These are phyloP conservation scores for Solanum chacoense DNA, from an alignment of 305 asterid genomes.

Conservation along the genomic window DNA sequence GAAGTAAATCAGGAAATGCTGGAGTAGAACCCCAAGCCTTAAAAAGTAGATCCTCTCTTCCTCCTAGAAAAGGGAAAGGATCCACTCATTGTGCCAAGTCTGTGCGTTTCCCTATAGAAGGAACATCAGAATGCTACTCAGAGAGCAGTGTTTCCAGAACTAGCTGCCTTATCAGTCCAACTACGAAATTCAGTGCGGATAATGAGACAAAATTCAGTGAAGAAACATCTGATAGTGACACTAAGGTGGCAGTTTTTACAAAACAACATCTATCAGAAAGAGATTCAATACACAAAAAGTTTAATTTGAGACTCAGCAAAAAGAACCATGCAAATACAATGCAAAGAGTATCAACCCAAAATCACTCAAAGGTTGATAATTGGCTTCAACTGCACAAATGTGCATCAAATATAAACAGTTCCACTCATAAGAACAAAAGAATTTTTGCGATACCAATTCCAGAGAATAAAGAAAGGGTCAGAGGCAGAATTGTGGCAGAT, in stretches of 20 bases:
- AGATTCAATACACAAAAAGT: background rate
- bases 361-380: conserved; percentile 1
- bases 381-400: conserved; percentile 6
- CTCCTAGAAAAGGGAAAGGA: conserved; percentile 2
- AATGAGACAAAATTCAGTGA: conserved; percentile 10
- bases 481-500: background rate
- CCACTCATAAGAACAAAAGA: conserved; percentile 1
- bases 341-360: background rate
- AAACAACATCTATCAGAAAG: background rate
- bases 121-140: conserved; percentile 1
- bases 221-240: background rate
- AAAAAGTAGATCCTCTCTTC: background rate
- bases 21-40: background rate
- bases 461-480: background rate
- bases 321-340: background rate
- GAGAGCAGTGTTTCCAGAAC: conserved; percentile 10
- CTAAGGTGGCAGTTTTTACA: background rate
- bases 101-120: conserved; percentile 2
- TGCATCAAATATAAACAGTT: background rate
- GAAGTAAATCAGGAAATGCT: background rate
- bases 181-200: background rate
- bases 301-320: background rate
- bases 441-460: conserved; percentile 1
- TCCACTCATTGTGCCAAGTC: conserved; percentile 6
- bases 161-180: conserved; percentile 4